Conservation (phyloP, 441 rosid species). For the Adansonia madagascariensis region DNA sequence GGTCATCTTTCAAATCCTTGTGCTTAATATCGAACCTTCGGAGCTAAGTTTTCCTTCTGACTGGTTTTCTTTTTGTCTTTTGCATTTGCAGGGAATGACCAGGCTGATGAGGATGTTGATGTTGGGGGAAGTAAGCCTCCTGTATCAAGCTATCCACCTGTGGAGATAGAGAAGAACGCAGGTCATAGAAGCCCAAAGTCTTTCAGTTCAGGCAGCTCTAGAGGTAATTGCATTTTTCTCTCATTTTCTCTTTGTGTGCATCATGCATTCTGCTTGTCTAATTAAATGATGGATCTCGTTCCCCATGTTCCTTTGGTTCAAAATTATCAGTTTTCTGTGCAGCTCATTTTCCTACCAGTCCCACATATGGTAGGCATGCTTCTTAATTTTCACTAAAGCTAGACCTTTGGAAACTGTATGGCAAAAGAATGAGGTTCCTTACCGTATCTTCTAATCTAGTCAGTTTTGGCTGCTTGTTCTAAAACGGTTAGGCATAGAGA, state of each 20-base stretch:
- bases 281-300: conserved; percentile 3
- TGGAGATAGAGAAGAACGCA: conserved; percentile 51
- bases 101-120: conserved; percentile 64
- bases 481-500: not conserved
- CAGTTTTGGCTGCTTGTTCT: not conserved
- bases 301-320: not conserved
- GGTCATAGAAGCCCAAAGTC: conserved; percentile 37
- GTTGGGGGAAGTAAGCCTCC: conserved; percentile 70
- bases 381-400: not conserved
- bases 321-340: not conserved
- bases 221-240: conserved; percentile 41
- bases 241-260: not conserved
- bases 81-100: conserved; percentile 49
- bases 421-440: not conserved
- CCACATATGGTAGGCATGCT: not conserved
- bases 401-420: not conserved
- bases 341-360: not conserved
- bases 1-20: conserved; percentile 35
- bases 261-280: conserved; percentile 9
- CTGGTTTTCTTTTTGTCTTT: conserved; percentile 22
- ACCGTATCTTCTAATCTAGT: not conserved
- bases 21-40: conserved; percentile 3
- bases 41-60: conserved; percentile 5
- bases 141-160: conserved; percentile 49
- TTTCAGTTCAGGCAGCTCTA: conserved; percentile 48